Conservation (phyloP, 192 early-diverging fungal genomes). For the Mortierella antarctica region DNA sequence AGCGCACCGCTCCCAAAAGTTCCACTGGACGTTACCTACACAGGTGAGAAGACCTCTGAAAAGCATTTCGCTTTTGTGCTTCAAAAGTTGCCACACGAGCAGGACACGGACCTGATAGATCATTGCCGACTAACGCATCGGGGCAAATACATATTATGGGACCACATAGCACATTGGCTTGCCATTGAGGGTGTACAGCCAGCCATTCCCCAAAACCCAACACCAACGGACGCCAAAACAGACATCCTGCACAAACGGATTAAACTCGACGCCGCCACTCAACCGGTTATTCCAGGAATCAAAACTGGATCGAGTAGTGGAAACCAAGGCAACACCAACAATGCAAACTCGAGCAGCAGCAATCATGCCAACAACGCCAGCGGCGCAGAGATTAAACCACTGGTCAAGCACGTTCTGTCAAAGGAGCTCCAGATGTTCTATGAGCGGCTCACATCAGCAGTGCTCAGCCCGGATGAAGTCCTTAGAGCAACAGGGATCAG, state of each 20-base stretch:
- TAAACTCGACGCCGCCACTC: conserved; percentile 48
- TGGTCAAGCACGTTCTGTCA: conserved; percentile 92
- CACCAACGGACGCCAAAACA: conserved; percentile 69
- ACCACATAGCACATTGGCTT: conserved; percentile 87
- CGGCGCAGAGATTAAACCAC: conserved; percentile 68
- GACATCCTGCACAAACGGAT: conserved; percentile 61
- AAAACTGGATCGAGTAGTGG: conserved; percentile 19
- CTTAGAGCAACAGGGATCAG: conserved; percentile 83
- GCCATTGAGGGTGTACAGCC: conserved; percentile 99
- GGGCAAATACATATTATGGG: neutral
- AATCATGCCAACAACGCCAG: conserved; percentile 14
- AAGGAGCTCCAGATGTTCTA: conserved; percentile 95
- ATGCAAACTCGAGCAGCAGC: neutral
- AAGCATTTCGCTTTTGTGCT: too few species aligned
- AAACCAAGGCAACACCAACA: neutral
- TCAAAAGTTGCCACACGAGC: neutral
- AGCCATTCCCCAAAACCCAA: conserved; percentile 94
- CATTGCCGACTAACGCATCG: neutral
- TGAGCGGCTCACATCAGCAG: conserved; percentile 87
- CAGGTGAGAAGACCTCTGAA: conserved; percentile 54
- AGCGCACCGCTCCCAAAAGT: conserved; percentile 89
- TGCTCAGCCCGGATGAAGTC: conserved; percentile 74
- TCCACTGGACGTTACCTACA: conserved; percentile 89
- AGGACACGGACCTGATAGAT: too few species aligned
- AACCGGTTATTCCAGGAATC: conserved; percentile 47